Base-by-base conservation (phyloP, 495 filamentous ascomycete genomes). In the Ramalina peruviana region DNA sequence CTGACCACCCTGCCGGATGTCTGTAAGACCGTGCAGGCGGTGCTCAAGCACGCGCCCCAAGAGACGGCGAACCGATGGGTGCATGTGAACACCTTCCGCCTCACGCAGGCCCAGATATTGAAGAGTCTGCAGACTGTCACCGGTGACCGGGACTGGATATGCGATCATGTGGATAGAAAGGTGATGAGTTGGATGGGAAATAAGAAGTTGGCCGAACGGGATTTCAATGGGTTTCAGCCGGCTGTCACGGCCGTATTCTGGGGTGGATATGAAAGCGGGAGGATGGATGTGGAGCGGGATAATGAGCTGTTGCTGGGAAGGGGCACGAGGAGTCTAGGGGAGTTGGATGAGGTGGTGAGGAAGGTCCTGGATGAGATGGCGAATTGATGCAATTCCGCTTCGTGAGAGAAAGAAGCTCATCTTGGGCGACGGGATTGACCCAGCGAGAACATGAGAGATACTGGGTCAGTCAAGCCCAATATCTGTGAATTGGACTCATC, bases 41-140 rank as follows among this genome's bases (percentile, higher is more conserved):
- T 68, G 16, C 59, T 80, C 6, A 39, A 61, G 39, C 7, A 10
- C 30, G 57, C 62, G n/a, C 64, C 68, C 0, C 50, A 54, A 3
- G 55, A 61, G 43, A 76, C 72, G 6, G 60, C 52, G n/a, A 76
- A 79, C 57, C 54, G 60, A 49, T 68, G 71, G 57, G 48, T 79
- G 16, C 72, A 65, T 53, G 59, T 78, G 38, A 60, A 67, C 13
- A 69, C 65, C 16, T 66, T 74, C 42, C 63, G 54, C 21, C 61
- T 64, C 6, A 65, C 64, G 2, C 76, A 78, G 62, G 55, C 58
- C 3, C 64, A 78, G 30, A 58, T 78, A 10, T 53, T 78, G 4
- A 51, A 54, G 0, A 60, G 64, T 7, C 53, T 71, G n/a, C 69
- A 78, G 58, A 61, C 66, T 17, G 58, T 55, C 1, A 68, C 66